Percentiles rank a stretch among this genome's conserved stretches.
These are phyloP conservation scores for Entamoeba moshkovskii DNA, from an alignment of 208 protist species.

Conservation along the genomic window DNA sequence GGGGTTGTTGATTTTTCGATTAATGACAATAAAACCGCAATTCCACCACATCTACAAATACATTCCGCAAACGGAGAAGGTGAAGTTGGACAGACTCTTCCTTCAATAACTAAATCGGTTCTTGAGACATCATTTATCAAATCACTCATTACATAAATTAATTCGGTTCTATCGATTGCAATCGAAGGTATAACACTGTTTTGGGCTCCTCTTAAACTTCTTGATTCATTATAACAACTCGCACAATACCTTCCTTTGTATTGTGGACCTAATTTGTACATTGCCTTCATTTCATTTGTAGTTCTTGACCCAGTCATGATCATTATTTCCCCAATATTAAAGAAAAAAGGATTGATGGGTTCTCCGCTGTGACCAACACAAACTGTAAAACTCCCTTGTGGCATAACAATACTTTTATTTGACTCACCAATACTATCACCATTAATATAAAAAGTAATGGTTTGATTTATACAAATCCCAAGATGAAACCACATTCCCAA, in stretches of 20 bases:
- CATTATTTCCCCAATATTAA: not conserved
- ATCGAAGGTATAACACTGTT: not conserved
- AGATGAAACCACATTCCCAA: not conserved
- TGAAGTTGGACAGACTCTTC: not conserved
- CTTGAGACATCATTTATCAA: not conserved
- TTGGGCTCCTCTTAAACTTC: not conserved
- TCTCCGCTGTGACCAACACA: not conserved
- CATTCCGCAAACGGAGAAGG: not conserved
- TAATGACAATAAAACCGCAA: not conserved
- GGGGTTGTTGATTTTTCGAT: not conserved
- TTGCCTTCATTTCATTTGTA: not conserved
- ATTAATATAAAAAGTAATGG: not conserved
- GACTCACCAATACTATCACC: not conserved
- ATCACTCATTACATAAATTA: not conserved
- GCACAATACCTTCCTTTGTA: not conserved
- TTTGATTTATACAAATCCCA: not conserved
- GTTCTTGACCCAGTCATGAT: not conserved
- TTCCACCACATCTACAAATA: not conserved
- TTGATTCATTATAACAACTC: not conserved
- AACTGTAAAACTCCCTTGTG: not conserved
- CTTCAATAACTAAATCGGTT: not conserved
- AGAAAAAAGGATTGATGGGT: not conserved
- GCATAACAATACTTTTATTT: not conserved
- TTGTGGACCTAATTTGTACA: not conserved
- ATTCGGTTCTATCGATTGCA: not conserved